These are phyloP conservation scores for Vitis cinerea DNA, from an alignment of 164 flowering plant species.

Conservation along the genomic window DNA sequence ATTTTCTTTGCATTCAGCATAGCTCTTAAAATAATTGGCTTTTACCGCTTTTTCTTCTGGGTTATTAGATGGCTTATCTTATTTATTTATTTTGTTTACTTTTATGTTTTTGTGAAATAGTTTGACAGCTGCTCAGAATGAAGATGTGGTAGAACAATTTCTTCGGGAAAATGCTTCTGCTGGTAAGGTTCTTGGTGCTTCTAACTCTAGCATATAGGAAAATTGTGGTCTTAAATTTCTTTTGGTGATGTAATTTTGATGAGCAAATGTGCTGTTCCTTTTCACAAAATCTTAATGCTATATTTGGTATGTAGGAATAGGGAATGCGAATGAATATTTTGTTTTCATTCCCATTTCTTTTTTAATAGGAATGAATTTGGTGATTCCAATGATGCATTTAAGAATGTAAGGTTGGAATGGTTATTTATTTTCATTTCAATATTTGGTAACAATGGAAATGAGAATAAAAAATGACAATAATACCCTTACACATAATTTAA, in stretches of 20 bases:
- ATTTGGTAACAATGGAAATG: background rate
- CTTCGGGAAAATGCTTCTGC: slow-evolving; percentile 63
- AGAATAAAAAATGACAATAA: too few species aligned
- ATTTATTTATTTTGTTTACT: background rate
- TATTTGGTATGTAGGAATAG: background rate
- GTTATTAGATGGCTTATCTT: background rate
- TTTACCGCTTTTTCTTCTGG: background rate
- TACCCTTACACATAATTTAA: too few species aligned
- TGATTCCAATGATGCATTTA: too few species aligned
- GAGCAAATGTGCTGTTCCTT: background rate
- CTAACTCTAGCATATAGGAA: background rate
- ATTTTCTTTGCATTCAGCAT: background rate
- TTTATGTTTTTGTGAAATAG: slow-evolving; percentile 30
- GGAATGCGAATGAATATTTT: too few species aligned
- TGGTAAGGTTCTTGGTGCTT: slow-evolving; percentile 38
- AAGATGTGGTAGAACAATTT: slow-evolving; percentile 75
- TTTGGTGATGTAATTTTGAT: background rate
- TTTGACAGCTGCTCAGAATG: slow-evolving; percentile 87
- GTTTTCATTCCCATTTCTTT: too few species aligned
- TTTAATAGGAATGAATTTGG: too few species aligned
- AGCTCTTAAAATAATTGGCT: background rate
- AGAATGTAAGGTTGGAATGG: background rate
- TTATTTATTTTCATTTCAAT: background rate
- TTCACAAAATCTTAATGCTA: background rate
- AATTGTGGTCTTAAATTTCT: background rate